phyloP scores from a whole-genome alignment of 176 grass and related monocot species.

The Areca catechu region DNA sequence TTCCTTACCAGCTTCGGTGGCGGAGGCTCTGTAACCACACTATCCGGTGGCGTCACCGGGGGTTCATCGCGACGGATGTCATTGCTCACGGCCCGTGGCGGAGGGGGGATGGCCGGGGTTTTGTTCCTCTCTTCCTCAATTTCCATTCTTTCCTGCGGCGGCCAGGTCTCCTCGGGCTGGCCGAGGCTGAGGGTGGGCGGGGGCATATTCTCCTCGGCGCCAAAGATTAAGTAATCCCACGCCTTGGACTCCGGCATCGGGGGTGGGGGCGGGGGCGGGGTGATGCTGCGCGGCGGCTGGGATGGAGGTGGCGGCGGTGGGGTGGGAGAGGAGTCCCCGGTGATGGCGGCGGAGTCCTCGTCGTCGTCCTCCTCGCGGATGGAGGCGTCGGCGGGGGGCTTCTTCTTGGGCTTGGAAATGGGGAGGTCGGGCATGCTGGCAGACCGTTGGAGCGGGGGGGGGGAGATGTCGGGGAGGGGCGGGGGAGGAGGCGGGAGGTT shows the following conservation, averaged over 20 bases:
- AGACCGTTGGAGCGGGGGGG: conserved; percentile 32
- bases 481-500: conserved; percentile 24
- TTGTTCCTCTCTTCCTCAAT: conserved; percentile 9
- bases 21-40: conserved; percentile 5
- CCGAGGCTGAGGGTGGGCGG: conserved; percentile 46
- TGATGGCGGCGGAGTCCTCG: too few species aligned
- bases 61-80: conserved; percentile 18
- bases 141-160: too few species aligned
- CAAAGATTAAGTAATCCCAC: conserved; percentile 55
- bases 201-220: conserved; percentile 33
- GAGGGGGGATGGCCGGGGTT: background rate
- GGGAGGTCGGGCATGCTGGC: conserved; percentile 43
- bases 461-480: conserved; percentile 19
- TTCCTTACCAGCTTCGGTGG: conserved; percentile 25
- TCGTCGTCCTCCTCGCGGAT: too few species aligned
- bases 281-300: conserved; percentile 26
- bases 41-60: background rate
- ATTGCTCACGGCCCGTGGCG: background rate
- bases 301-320: conserved; percentile 34
- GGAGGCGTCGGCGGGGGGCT: conserved; percentile 27
- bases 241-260: conserved; percentile 19
- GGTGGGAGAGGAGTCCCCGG: background rate
- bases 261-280: conserved; percentile 9
- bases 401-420: conserved; percentile 19
- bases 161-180: conserved; percentile 23